Evolutionary conservation across 768 basidiomycete species (phyloP), one percentile per base, ranked within the genome.

Genomic region (Xerocomus brunneocitrinus): DNA sequence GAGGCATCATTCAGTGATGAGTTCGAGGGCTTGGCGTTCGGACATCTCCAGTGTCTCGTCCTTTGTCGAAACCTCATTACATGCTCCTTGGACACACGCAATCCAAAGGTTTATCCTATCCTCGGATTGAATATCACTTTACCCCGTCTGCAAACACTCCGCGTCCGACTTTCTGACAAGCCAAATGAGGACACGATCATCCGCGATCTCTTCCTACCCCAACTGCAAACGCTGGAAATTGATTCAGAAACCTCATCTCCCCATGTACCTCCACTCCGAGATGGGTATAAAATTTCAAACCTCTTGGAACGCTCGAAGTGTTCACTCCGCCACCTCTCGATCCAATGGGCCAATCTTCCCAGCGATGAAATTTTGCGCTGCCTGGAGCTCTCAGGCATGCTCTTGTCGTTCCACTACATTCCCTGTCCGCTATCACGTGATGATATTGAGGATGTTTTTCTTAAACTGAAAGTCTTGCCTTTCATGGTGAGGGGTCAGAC

Each of bases 11-110:
- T 65, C 34, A 50, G 3, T 4, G 14, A 22, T 6, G n/a, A 52
- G 54, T 22, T 27, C 13, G 13, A 50, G 34, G 1, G 13, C 34
- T 35, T 53, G n/a, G 5, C 52, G 5, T 25, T 24, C 43, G 38
- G 44, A 14, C 51, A 50, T 13, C 45, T 53, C 30, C 30, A 4
- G 13, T 16, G 47, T 10, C 55, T 62, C 3, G 24, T 30, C 5
- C 40, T 32, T 19, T 64, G 62, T 35, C 49, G 39, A 45, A 59
- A 61, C 44, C 45, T 64, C 9, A 62, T 53, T 13, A 43, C 45
- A 19, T 53, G 42, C 10, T 66, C 55, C 36, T 14, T 66, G 32
- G 56, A 55, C 2, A 1, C 22, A 3, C 25, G 35, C 7, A 19
- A 3, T 4, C 1, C 14, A 8, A 1, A 5, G 36, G 30, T 9